Evolutionary conservation across 2,329 filamentous ascomycete species (phyloP).

Genomic region (Botryotinia globosa): DNA sequence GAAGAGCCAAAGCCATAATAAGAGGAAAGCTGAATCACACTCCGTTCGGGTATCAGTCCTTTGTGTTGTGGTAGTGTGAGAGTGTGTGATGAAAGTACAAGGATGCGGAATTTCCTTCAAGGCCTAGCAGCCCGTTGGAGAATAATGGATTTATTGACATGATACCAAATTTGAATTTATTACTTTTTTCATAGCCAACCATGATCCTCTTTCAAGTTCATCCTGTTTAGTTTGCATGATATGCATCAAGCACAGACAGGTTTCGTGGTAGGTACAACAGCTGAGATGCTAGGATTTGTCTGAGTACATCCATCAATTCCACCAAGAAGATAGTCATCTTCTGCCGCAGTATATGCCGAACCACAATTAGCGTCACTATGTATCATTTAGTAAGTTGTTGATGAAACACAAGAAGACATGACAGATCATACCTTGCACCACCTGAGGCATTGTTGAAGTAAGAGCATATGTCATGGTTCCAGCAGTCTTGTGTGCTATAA

Average conservation of each 20-base stretch:
- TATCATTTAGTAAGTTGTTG: background rate
- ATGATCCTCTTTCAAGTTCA: too few species aligned
- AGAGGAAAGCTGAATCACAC: background rate
- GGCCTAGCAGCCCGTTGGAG: background rate
- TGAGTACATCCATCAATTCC: slow-evolving; percentile 39
- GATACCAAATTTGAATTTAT: background rate
- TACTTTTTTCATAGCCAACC: background rate
- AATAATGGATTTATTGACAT: background rate
- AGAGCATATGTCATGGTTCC: slow-evolving; percentile 50
- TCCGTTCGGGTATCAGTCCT: background rate
- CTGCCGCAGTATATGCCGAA: slow-evolving; percentile 43
- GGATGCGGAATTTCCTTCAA: background rate
- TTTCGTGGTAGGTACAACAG: slow-evolving; percentile 30
- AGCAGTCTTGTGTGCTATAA: slow-evolving; percentile 47
- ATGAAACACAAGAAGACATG: background rate
- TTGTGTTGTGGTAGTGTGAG: background rate
- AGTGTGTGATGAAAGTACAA: background rate
- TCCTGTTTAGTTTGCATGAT: background rate
- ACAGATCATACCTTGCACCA: slow-evolving; percentile 43
- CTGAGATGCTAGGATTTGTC: slow-evolving; percentile 39
- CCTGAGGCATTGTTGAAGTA: slow-evolving; percentile 50
- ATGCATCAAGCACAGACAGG: slow-evolving; percentile 35
- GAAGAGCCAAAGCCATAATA: background rate
- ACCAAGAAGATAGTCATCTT: slow-evolving; percentile 45
- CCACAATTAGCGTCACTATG: slow-evolving; percentile 49